A percentile compares a stretch with the other conserved stretches of the same genome.
These are phyloP conservation scores for Candida piceae DNA, from an alignment of 805 yeast genomes.

Conservation along the genomic window DNA sequence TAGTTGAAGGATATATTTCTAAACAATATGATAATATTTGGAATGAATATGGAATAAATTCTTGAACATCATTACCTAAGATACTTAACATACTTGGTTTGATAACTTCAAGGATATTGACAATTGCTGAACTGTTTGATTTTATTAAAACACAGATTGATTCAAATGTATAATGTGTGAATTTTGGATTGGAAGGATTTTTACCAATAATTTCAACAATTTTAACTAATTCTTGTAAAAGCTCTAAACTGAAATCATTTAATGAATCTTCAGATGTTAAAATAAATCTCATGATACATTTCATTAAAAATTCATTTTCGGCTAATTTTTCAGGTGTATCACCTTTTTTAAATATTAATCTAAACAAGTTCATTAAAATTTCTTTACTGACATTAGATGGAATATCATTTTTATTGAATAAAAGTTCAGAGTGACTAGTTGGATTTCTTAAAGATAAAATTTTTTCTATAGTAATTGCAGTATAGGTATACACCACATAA, in stretches of 20 bases:
- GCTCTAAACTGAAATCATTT: conserved; percentile 38
- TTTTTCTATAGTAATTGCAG: conserved; percentile 90
- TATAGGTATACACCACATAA: conserved; percentile 86
- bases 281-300: conserved; percentile 77
- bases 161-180: conserved; percentile 88
- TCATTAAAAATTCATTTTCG: conserved; percentile 92
- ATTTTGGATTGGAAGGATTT: conserved; percentile 94
- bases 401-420: conserved; percentile 73
- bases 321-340: conserved; percentile 84
- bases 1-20: conserved; percentile 47
- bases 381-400: conserved; percentile 53
- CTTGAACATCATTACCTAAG: conserved; percentile 82
- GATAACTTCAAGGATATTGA: conserved; percentile 43
- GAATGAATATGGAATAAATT: conserved; percentile 88
- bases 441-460: conserved; percentile 70
- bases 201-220: conserved; percentile 68
- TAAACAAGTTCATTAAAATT: conserved; percentile 60
- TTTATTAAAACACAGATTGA: conserved; percentile 73
- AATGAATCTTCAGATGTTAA: conserved; percentile 66
- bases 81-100: conserved; percentile 66
- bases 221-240: conserved; percentile 59
- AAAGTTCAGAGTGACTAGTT: conserved; percentile 45
- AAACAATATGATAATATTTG: conserved; percentile 81
- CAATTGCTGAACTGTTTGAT: conserved; percentile 33
- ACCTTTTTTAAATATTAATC: conserved; percentile 54